Evolutionary conservation across 108 stramenopile species (phyloP), one percentile per base, ranked within the genome.

Genomic region (Aurantiochytrium sp.): DNA sequence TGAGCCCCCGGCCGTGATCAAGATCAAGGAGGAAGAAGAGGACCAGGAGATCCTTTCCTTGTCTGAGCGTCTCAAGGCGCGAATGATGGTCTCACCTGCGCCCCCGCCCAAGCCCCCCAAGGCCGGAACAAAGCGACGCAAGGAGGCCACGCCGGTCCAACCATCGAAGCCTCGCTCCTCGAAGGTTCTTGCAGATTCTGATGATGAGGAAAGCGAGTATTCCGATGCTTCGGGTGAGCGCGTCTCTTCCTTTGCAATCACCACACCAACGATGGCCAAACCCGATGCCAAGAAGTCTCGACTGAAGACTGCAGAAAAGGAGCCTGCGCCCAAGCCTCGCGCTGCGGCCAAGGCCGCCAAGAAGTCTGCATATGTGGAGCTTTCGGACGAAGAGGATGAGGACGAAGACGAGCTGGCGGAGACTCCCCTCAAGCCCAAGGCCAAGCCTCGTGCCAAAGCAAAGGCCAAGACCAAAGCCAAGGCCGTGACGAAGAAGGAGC

Each of bases 41-140:
- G 88, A 89, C 44, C 71, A 55, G 51, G 69, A 72, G 51, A 58
- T 88, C 87, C 87, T 90, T 25, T 90, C 89, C 4, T 1, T 90
- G 58, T 44, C 89, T 25, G 89, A 90, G 58, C 89, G 89, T 4
- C 59, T 90, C 25, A 76, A 83, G 73, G 44, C 44, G 28, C 64
- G 88, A 5, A 89, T 89, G 88, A 45, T 47, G 44, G 88, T 89
- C 44, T 72, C 69, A 8, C 88, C 88, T 21, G 69, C 88, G 72
- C 88, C 88, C 18, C 19, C 19, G 51, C 64, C 14, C 42, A 69
- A 69, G 64, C 64, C 64, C 25, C 49, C 45, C 12, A 12, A 83
- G 76, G 76, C 76, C 0, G 76, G 49, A 6, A 25, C 2, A 2
- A 83, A 83, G 76, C 45, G 51, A 6, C 76, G 76, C 51, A 83